Base-by-base conservation (phyloP, 2,329 filamentous ascomycete genomes). In the Fusarium decemcellulare region DNA sequence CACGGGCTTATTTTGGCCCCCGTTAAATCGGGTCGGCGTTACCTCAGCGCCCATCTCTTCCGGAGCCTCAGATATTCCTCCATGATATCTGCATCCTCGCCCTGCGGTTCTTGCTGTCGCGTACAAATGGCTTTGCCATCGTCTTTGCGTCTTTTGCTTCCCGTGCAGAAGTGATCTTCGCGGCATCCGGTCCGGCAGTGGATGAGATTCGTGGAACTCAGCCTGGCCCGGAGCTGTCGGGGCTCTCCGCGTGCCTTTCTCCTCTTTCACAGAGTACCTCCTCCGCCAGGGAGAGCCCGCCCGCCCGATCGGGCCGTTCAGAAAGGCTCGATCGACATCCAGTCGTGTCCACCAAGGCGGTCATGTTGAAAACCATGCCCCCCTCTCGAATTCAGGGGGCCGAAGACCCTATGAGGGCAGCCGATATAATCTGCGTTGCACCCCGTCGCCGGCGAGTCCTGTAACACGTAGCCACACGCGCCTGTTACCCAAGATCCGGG, bases 171-270 rank as follows among this genome's bases (percentile, higher is more conserved):
- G 36, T 43, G 32, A 54, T 51, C 62, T 59, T 66, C 23, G 56
- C 63, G 59, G 54, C 50, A n/a, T 47, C 61, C 61, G 61, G 63
- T 42, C 62, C 70, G 67, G 67, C 59, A 70, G 50, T 65, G 51
- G 30, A 68, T 57, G 67, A 59, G 46, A 59, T 52, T 59, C 55
- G 44, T 59, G 46, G 55, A 56, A 52, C 52, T 60, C 54, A 70
- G 51, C 63, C 60, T 57, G 55, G n/a, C 36, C 63, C 63, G 61
- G 64, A 63, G 67, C 43, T 43, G 39, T 70, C 72, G 68, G 61
- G 46, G 54, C 62, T 63, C 56, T 60, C 71, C 71, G 65, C 61
- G 58, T 40, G 23, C 47, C 52, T 42, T 44, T 44, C 50, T 48
- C 37, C 43, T 46, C 59, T 42, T 59, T 42, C 53, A 42, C 57